These are phyloP conservation scores for Pelargonium cotyledonis DNA, from an alignment of 441 rosid genomes.

Conservation along the genomic window DNA sequence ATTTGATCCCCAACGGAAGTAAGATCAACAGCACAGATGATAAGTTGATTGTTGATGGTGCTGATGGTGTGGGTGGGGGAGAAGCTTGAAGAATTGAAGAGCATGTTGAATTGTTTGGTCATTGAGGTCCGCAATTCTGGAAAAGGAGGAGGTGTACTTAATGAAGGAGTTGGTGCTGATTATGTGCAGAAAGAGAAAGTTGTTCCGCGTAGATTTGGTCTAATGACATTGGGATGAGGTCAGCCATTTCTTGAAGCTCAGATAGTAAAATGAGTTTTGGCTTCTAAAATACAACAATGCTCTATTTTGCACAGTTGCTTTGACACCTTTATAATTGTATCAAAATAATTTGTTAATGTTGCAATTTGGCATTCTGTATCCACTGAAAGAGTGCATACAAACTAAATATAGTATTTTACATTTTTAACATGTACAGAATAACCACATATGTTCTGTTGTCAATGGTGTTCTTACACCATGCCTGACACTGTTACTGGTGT, in stretches of 20 bases:
- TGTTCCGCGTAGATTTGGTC: constrained; percentile 58
- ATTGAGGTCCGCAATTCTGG: constrained; percentile 71
- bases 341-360: too few relatives aligned
- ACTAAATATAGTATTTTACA: too few relatives aligned
- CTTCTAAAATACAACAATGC: constrained; percentile 1
- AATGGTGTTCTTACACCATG: too few relatives aligned
- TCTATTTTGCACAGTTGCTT: constrained; percentile 4
- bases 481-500: too few relatives aligned
- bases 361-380: not conserved
- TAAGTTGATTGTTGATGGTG: constrained; percentile 69
- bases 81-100: constrained; percentile 53
- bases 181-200: constrained; percentile 92
- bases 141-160: constrained; percentile 60
- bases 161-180: constrained; percentile 90
- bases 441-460: too few relatives aligned
- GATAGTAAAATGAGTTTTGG: constrained; percentile 11
- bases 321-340: not conserved
- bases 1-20: constrained; percentile 44
- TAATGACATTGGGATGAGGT: constrained; percentile 55
- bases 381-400: too few relatives aligned
- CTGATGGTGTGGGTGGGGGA: constrained; percentile 91
- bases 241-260: too few relatives aligned
- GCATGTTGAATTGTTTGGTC: constrained; percentile 38
- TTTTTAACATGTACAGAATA: too few relatives aligned
- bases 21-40: constrained; percentile 23